Base-by-base conservation (phyloP, 2,329 filamentous ascomycete species). In the Epichloe coenophiala region DNA sequence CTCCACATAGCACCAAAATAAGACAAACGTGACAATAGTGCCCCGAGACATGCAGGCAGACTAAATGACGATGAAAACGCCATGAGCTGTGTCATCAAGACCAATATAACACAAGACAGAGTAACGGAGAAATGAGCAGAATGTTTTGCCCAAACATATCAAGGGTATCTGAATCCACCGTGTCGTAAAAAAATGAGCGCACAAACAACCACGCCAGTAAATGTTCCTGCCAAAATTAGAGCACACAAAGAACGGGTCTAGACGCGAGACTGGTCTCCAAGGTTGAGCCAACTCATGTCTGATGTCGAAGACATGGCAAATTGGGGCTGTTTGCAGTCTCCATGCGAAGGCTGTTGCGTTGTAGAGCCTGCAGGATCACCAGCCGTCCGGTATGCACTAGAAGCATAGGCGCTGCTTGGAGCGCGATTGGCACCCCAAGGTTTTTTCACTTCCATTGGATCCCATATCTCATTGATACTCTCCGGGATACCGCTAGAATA, bases 221-320 rank as follows among this genome's bases (percentile, higher is more conserved):
- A 33, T 31, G 11, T 39, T 45, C n/a, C 21, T 21, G 13, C 35
- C 13, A 31, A 21, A 40, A 45, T 27, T 12, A 33, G 19, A 21
- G 13, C 38, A 42, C 13, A 35, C 33, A 21, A 23, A 21, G 7
- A 9, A 23, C 4, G 15, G 38, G 31, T 31, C 37, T 49, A 53
- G 39, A 51, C 45, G 53, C 59, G 62, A 41, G 60, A 55, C 38
- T 64, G 61, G 38, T 76, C 76, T 45, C 80, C 81, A 17, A 89
- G 72, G 60, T 89, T 88, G 55, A 90, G 68, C 86, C 86, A 90
- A 66, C 83, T 87, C 83, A 89, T 86, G 63, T 89, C 86, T 47
- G 74, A 75, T 6, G 69, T 70, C 27, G 71, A 63, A 45, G 76
- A 71, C 65, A 68, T 73, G 21, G 68, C 65, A 33, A 78, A 68